Evolutionary conservation across 108 stramenopile species (phyloP).

Genomic region (Epithemia pelagica): DNA sequence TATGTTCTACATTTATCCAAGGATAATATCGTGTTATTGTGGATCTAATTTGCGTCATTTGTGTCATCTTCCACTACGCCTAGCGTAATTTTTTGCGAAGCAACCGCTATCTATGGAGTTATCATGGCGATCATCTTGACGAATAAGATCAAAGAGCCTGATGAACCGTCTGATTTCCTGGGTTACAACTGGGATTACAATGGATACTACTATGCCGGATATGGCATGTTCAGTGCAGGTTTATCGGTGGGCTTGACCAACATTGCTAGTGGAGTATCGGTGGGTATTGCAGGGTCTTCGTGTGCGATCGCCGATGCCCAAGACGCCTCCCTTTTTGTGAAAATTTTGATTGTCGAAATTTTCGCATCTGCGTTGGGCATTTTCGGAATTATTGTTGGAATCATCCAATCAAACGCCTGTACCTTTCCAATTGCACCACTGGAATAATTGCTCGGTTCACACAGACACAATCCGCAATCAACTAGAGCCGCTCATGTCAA

Average conservation of each 20-base stretch:
- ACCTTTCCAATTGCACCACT: slow-evolving; percentile 80
- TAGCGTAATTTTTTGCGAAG: slow-evolving; percentile 99
- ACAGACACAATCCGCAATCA: too few relatives aligned
- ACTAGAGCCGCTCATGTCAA: too few relatives aligned
- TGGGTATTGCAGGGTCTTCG: slow-evolving; percentile 94
- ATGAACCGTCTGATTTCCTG: slow-evolving; percentile 44
- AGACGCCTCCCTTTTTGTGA: slow-evolving; percentile 95
- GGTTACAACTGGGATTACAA: slow-evolving; percentile 76
- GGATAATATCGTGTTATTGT: background rate
- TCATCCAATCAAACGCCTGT: slow-evolving; percentile 95
- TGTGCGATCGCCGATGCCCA: slow-evolving; percentile 99
- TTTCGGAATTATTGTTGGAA: slow-evolving; percentile 99
- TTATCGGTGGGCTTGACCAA: slow-evolving; percentile 97
- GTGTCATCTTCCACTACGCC: background rate
- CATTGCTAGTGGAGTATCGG: slow-evolving; percentile 92
- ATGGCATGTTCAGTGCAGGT: slow-evolving; percentile 95
- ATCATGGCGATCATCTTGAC: slow-evolving; percentile 98
- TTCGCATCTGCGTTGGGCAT: slow-evolving; percentile 99
- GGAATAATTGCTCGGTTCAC: background rate
- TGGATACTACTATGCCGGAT: slow-evolving; percentile 94
- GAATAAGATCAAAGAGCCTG: slow-evolving; percentile 91
- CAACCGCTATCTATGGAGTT: slow-evolving; percentile 99
- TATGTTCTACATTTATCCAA: slow-evolving; percentile 31
- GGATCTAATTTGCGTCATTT: slow-evolving; percentile 5
- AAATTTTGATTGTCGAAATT: slow-evolving; percentile 99